Conservation (phyloP, 176 grass and related monocot genomes). For the Thinopyrum elongatum region DNA sequence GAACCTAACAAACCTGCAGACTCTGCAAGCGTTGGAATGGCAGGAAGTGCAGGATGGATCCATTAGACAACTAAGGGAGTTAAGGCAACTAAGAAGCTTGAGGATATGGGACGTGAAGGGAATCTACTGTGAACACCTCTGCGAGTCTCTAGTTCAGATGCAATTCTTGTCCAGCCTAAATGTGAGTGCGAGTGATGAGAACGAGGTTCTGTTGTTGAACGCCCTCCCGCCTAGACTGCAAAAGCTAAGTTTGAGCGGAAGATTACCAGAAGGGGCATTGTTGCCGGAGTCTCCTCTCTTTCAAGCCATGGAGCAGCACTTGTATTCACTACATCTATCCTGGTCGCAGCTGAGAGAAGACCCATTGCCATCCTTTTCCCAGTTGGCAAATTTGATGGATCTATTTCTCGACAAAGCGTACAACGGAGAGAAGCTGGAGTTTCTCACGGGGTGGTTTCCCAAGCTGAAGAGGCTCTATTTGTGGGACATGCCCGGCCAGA, state of each 20-base stretch:
- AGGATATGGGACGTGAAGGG: not conserved
- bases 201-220: not conserved
- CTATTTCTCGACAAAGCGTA: not conserved
- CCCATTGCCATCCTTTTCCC: too few relatives aligned
- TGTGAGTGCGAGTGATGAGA: not conserved
- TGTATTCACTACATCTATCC: too few relatives aligned
- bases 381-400: not conserved
- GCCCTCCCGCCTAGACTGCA: not conserved
- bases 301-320: too few relatives aligned
- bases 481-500: not conserved
- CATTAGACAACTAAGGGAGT: not conserved
- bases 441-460: not conserved
- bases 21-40: slow-evolving; percentile 7
- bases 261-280: not conserved
- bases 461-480: not conserved
- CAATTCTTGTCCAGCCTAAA: not conserved
- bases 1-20: not conserved
- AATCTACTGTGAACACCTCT: not conserved
- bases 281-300: too few relatives aligned
- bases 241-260: not conserved
- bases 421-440: not conserved
- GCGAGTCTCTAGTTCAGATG: slow-evolving; percentile 16
- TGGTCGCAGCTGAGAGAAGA: too few relatives aligned
- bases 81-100: slow-evolving; percentile 38
- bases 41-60: not conserved